phyloP scores from a whole-genome alignment of 2,329 filamentous ascomycete genomes.

The Talaromyces verruculosus region DNA sequence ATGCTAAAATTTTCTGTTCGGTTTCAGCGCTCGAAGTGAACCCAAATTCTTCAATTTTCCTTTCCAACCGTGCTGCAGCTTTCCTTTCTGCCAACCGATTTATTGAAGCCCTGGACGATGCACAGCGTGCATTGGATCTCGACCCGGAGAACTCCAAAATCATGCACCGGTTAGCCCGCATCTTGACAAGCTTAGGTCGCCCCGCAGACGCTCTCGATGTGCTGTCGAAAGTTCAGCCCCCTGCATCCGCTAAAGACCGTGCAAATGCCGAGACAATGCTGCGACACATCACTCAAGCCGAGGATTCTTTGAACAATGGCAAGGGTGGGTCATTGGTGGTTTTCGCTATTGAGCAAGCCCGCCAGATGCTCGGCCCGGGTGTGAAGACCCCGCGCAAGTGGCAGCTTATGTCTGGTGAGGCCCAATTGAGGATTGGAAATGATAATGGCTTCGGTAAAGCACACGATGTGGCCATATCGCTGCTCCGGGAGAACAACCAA shows the following conservation, averaged over 20 bases:
- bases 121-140: constrained; percentile 74
- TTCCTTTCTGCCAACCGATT: constrained; percentile 86
- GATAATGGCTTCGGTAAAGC: constrained; percentile 86
- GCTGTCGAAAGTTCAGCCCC: constrained; percentile 75
- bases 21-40: constrained; percentile 78
- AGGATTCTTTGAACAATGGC: constrained; percentile 71
- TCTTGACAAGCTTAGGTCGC: constrained; percentile 82
- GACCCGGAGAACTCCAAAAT: constrained; percentile 88
- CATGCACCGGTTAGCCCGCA: constrained; percentile 79
- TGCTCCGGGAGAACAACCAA: constrained; percentile 81
- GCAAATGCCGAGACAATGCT: constrained; percentile 81
- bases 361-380: constrained; percentile 71
- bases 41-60: constrained; percentile 81
- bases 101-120: constrained; percentile 79
- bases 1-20: constrained; percentile 15
- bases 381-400: constrained; percentile 85
- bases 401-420: constrained; percentile 88
- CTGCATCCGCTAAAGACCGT: constrained; percentile 81
- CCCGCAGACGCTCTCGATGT: constrained; percentile 83
- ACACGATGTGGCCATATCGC: constrained; percentile 84
- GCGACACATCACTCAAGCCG: constrained; percentile 74
- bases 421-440: constrained; percentile 88
- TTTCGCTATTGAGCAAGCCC: constrained; percentile 87
- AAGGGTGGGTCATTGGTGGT: constrained; percentile 87
- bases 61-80: constrained; percentile 92